A percentile compares a stretch with the other conserved stretches of the same genome.
phyloP scores from a whole-genome alignment of 768 basidiomycete species.

The Phlebiopsis gigantea region DNA sequence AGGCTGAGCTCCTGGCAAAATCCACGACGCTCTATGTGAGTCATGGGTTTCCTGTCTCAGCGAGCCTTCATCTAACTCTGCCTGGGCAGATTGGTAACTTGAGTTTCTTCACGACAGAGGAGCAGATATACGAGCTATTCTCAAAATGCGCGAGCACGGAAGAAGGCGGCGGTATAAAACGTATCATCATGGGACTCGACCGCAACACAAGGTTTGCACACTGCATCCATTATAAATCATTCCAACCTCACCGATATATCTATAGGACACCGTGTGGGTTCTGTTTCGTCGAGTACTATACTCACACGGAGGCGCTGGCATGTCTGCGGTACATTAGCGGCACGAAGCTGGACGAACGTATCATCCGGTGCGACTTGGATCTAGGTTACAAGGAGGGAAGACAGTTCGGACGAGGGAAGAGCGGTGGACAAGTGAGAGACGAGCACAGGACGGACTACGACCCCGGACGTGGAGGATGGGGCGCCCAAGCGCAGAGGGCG shows the following conservation, averaged over 20 bases:
- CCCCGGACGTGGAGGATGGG: constrained; percentile 93
- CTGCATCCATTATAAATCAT: background rate
- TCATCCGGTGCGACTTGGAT: constrained; percentile 97
- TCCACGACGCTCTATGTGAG: constrained; percentile 90
- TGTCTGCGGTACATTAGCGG: constrained; percentile 93
- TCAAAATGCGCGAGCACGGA: constrained; percentile 84
- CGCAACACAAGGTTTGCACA: constrained; percentile 69
- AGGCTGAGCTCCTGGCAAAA: constrained; percentile 74
- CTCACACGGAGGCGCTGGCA: constrained; percentile 88
- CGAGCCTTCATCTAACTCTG: constrained; percentile 48
- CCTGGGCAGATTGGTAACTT: constrained; percentile 85
- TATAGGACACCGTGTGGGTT: constrained; percentile 87
- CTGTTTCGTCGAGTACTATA: constrained; percentile 96
- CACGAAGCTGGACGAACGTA: constrained; percentile 98
- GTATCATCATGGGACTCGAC: constrained; percentile 94
- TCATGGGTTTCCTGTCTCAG: constrained; percentile 9
- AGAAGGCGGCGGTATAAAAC: constrained; percentile 86
- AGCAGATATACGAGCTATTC: constrained; percentile 93
- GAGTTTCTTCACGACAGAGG: constrained; percentile 93
- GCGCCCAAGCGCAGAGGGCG: constrained; percentile 72
- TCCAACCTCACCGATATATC: background rate
- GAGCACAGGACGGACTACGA: constrained; percentile 98
- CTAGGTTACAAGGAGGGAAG: constrained; percentile 94
- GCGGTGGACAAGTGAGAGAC: constrained; percentile 87
- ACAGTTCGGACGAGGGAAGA: constrained; percentile 96